Conservation (phyloP, 192 early-diverging fungal genomes). For the Glomus cerebriforme region DNA sequence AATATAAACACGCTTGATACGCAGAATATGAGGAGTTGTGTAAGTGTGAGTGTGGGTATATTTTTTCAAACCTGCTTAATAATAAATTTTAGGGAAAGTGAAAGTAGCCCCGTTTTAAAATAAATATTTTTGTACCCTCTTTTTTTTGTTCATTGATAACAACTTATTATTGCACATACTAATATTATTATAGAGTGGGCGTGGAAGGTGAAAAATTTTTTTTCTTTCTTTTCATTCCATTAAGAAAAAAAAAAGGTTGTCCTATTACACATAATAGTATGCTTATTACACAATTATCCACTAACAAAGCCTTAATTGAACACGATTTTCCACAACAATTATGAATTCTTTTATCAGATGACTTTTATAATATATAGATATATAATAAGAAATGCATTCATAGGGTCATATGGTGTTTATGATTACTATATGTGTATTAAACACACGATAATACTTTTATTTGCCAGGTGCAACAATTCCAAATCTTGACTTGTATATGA, state of each 20-base stretch:
- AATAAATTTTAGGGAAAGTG: background rate
- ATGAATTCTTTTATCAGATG: constrained; percentile 8
- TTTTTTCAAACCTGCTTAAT: background rate
- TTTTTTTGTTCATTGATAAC: background rate
- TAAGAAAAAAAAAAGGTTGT: background rate
- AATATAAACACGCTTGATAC: background rate
- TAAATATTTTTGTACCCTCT: background rate
- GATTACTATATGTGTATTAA: constrained; percentile 20
- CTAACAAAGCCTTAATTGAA: constrained; percentile 18
- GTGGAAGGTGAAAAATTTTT: background rate
- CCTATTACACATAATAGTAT: constrained; percentile 8
- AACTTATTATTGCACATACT: background rate
- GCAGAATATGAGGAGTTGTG: background rate
- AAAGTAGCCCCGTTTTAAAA: background rate
- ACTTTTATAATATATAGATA: background rate
- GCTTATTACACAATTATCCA: constrained; percentile 15
- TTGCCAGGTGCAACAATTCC: constrained; percentile 11
- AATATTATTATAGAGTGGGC: background rate
- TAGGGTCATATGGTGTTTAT: constrained; percentile 14
- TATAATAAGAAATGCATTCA: constrained; percentile 12
- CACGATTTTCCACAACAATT: constrained; percentile 17
- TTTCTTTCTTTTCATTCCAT: background rate
- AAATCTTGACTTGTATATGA: background rate
- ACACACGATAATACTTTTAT: constrained; percentile 5
- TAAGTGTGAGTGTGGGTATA: background rate